Base-by-base conservation (phyloP, 148 eudicot species). In the Vaccinium vitisidaea region DNA sequence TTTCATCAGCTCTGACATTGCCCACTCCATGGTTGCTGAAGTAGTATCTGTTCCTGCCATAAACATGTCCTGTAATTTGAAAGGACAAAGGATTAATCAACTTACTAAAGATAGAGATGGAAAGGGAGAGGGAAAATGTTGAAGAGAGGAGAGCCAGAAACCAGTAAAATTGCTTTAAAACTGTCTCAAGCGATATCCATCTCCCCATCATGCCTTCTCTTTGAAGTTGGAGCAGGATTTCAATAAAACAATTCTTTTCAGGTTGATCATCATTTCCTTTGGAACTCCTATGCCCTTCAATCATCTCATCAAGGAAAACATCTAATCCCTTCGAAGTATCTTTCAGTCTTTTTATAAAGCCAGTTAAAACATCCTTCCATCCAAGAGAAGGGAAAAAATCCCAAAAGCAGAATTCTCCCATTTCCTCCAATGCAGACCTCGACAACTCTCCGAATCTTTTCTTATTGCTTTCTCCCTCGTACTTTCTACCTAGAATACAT, bases 21-120 rank as follows among this genome's bases (percentile, higher is more conserved):
- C 80, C 86, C 86, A 85, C 71, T 80, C 86, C 19, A 85, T 49
- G 10, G 70, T 74, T 46, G 80, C 58, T 15, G 73, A 67, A 46
- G 43, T 12, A 11, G 80, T 80, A 58, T 84, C 86, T 4, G 82
- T 84, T 63, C 82, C 86, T 6, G 63, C 86, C 18, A 70, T 32
- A 63, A 84, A 78, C 69, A 80, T 80, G 67, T 56, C 69, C 82
- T 58, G 25, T 19, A 56, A 79, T 74, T 3, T 15, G 6, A 13
- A 32, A 71, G 6, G 18, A 12, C 19, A 71, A 30, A 30, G 48
- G 14, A 19, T 36, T 30, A 3, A 36, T 71, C 18, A 32, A 10
- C 19, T 54, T 54, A 13, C 13, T 11, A 54, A 54, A 13, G 13
- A 54, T 54, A 54, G 56, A 50, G 54, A 10, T 6, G 54, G 54